Base-by-base conservation (phyloP, 352 stramenopile species). In the Phytophthora kernoviae region DNA sequence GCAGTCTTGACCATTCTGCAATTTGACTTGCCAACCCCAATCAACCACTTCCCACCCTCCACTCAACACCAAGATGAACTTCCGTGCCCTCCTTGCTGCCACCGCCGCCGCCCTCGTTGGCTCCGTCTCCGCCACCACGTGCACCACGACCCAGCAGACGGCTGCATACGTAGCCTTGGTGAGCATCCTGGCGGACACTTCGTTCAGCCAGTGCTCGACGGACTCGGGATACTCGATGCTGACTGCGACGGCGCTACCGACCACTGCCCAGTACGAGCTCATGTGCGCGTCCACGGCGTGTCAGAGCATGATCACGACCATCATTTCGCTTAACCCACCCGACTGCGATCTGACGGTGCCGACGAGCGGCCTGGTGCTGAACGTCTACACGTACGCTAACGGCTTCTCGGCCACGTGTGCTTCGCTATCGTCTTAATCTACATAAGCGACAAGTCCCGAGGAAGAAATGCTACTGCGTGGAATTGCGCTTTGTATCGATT, bases 181-280 rank as follows among this genome's bases (percentile, higher is more conserved):
- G 17, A 52, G 36, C 27, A 49, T 67, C n/a, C 51, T 67, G 1
- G 45, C 40, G 8, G 21, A 64, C 5, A 40, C 54, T 21, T 58
- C 34, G 36, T 57, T 66, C 43, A 56, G 21, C 1, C 40, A 55
- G 27, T 72, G 58, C 54, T 12, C 52, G 5, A 56, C 6, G 0
- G 58, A 59, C 52, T 72, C 58, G 20, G 53, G 51, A 34, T 72
- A 72, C 47, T 71, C 51, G 11, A 67, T 71, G 51, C 41, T 71
- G 41, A 62, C 57, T 39, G 57, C 63, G 20, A 68, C 57, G 20
- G 20, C 57, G 10, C 56, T 68, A 8, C 57, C 63, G 40, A 68
- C 62, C 2, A 53, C 33, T 0, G 62, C 36, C 4, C 62, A 70
- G 57, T 68, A 68, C 52, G 22, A 54, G 12, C 39, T 57, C 33